phyloP scores from a whole-genome alignment of 2,329 filamentous ascomycete species.

The Curvularia eragrostidis region DNA sequence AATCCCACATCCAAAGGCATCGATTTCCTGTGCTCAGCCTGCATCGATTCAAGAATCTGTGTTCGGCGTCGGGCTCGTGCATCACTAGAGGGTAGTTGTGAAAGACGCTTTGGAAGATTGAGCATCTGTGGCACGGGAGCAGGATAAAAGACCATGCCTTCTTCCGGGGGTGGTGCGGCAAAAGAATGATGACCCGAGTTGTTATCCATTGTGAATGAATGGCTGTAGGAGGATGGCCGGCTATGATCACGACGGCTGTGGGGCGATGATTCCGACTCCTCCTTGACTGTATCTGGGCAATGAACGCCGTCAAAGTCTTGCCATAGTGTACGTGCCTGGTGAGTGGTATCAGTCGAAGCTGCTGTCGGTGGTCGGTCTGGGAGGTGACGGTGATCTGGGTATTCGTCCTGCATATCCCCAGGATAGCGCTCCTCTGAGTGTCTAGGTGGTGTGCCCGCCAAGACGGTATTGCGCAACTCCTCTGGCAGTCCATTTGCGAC shows the following conservation, averaged over 20 bases:
- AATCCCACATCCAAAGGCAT: constrained; percentile 39
- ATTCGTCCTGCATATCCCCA: constrained; percentile 10
- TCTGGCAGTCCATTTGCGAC: constrained; percentile 46
- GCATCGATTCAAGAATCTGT: constrained; percentile 72
- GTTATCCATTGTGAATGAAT: constrained; percentile 56
- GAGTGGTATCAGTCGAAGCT: constrained; percentile 66
- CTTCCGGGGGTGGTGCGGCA: constrained; percentile 64
- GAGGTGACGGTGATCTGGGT: constrained; percentile 31
- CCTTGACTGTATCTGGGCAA: constrained; percentile 61
- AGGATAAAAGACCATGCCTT: constrained; percentile 92
- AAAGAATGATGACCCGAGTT: constrained; percentile 28
- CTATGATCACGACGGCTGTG: constrained; percentile 23
- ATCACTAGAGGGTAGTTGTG: constrained; percentile 70
- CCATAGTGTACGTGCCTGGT: constrained; percentile 72
- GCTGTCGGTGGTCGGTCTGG: constrained; percentile 59
- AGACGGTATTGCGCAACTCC: constrained; percentile 35
- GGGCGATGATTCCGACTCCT: constrained; percentile 36
- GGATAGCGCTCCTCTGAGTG: constrained; percentile 16
- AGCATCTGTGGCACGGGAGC: constrained; percentile 93
- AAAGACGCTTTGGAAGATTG: constrained; percentile 87
- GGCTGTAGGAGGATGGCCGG: constrained; percentile 32
- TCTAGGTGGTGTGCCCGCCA: constrained; percentile 17
- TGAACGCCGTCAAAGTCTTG: constrained; percentile 84
- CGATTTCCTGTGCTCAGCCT: constrained; percentile 61
- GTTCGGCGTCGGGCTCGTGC: constrained; percentile 74